Percentiles rank a stretch among this genome's conserved stretches.
Conservation (phyloP, 2,329 filamentous ascomycete species). For the Cyphellophora europaea region DNA sequence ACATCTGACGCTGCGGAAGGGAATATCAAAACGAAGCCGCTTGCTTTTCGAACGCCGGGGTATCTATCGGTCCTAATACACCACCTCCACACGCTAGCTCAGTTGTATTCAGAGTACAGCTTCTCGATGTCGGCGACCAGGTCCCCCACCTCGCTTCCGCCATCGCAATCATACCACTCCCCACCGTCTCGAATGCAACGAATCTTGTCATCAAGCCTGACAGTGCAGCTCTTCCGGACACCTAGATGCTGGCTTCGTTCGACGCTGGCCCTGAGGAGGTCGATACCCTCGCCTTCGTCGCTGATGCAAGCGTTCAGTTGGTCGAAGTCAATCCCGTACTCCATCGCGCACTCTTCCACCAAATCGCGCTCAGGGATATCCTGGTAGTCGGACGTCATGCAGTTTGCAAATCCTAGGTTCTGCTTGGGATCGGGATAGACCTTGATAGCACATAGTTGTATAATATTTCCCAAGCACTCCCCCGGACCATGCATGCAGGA, state of each 20-base stretch:
- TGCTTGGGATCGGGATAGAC: conserved; percentile 55
- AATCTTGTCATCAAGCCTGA: conserved; percentile 66
- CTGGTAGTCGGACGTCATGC: conserved; percentile 65
- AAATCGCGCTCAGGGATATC: conserved; percentile 70
- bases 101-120: too few relatives aligned
- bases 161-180: conserved; percentile 41
- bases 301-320: conserved; percentile 74
- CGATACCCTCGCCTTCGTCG: conserved; percentile 40
- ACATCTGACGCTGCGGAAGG: conserved; percentile 15
- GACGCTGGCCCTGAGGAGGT: conserved; percentile 34
- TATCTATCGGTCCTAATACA: too few relatives aligned
- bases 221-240: conserved; percentile 65
- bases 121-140: conserved; percentile 70
- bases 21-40: too few relatives aligned
- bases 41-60: too few relatives aligned
- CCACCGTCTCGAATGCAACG: conserved; percentile 69
- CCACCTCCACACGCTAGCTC: too few relatives aligned
- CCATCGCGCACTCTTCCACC: conserved; percentile 77
- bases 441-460: conserved; percentile 80
- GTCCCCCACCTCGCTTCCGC: conserved; percentile 40
- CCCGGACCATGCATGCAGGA: conserved; percentile 79
- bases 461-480: conserved; percentile 89
- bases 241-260: conserved; percentile 50
- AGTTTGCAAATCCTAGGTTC: conserved; percentile 89
- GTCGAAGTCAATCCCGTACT: conserved; percentile 79